A percentile compares a stretch with the other conserved stretches of the same genome.
These are phyloP conservation scores for Ceratobasidium sp. DNA, from an alignment of 1,284 basidiomycete genomes.

Conservation along the genomic window DNA sequence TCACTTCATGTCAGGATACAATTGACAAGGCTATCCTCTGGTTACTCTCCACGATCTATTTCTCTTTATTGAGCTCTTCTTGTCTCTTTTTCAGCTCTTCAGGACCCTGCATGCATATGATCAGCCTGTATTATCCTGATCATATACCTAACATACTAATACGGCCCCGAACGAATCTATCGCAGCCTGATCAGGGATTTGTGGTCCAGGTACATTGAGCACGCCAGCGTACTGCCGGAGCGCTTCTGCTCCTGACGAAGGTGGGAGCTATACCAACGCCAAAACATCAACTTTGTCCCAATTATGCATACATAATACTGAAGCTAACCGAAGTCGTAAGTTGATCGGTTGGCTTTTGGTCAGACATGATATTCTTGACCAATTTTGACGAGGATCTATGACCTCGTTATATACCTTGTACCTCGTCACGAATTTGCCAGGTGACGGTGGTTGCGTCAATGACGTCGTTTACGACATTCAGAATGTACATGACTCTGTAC, in stretches of 20 bases:
- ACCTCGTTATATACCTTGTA: not conserved
- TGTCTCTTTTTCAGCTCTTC: too few species aligned
- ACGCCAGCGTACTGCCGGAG: constrained; percentile 49
- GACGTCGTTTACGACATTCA: not conserved
- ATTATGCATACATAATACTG: not conserved
- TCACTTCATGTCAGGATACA: too few species aligned
- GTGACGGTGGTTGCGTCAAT: not conserved
- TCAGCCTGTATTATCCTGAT: too few species aligned
- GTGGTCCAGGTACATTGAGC: constrained; percentile 56
- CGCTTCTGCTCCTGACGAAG: constrained; percentile 49
- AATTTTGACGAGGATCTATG: too few species aligned
- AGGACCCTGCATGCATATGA: too few species aligned
- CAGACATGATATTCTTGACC: too few species aligned
- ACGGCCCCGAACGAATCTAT: constrained; percentile 13
- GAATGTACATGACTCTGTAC: too few species aligned
- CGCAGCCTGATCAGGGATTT: constrained; percentile 49
- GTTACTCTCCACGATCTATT: too few species aligned
- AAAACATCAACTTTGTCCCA: not conserved
- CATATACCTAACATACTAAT: too few species aligned
- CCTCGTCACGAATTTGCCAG: not conserved
- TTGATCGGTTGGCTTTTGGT: constrained; percentile 5
- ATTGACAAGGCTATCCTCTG: too few species aligned
- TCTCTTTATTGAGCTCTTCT: too few species aligned
- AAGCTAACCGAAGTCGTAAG: constrained; percentile 19
- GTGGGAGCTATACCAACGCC: constrained; percentile 44